Evolutionary conservation across 2,329 filamentous ascomycete genomes (phyloP), one percentile per base, ranked within the genome.

Genomic region (Corynespora cassiicola): DNA sequence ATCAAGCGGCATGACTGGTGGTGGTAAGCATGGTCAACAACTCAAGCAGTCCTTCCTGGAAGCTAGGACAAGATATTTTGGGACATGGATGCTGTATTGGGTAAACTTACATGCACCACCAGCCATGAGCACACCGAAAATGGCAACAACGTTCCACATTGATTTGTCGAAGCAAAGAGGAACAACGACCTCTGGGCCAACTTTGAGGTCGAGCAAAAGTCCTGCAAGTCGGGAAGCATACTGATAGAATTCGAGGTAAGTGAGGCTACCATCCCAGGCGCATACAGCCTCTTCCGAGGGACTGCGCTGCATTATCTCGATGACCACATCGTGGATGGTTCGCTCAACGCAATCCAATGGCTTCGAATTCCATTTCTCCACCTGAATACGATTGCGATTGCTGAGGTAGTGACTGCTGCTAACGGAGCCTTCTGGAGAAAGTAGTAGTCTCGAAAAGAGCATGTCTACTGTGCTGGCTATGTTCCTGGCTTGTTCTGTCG

Each of bases 141-240:
- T 54, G 5, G 61, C 61, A 22, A 68, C 60, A 8, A 58, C 37
- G 7, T 56, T 57, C 58, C 58, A 67, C 28, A 46, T 52, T 6
- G 58, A 62, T 40, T 67, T 68, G 25, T 65, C 58, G 24, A 68
- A 63, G 38, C 58, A 58, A 1, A 64, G 27, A 2, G 61, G 54
- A 16, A 68, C 56, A 30, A 60, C 42, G 1, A 52, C 35, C 20
- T 61, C 54, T 19, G 49, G 39, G 10, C 50, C 49, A n/a, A 61
- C 48, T 9, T 51, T 54, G n/a, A 52, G 32, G 6, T 41, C 43
- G n/a, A 45, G 21, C 7, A 63, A 36, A 17, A 44, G 42, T 11
- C 20, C 35, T 17, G 58, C 52, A 7, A 62, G 34, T 7, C 35
- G 27, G n/a, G 26, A 39, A 6, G 51, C 42, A 24, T 42, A 30